Base-by-base conservation (phyloP, 176 grass and related monocot species). In the Aegilops longissima region DNA sequence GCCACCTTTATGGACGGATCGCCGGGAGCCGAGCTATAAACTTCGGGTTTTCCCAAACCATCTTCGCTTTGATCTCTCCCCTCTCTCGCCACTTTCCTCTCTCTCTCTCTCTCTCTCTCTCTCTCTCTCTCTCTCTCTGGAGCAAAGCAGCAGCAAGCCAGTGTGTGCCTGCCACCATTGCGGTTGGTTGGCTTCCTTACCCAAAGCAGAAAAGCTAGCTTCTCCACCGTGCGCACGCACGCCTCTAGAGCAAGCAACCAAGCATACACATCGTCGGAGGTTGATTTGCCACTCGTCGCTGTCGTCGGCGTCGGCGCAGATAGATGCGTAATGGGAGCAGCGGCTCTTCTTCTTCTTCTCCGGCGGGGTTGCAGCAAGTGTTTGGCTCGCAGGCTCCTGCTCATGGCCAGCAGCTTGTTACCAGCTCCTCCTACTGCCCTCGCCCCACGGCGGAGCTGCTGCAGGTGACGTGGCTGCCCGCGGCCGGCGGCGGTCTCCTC, bases 271-370 rank as follows among this genome's bases (percentile, higher is more conserved):
- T 23, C 7, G 10, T 14, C 14, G 2, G 0, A 29, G 13, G 24
- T 76, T 14, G 45, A 14, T 52, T 13, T 64, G 74, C 16, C 75
- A 25, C 14, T 74, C 70, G n/a, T 25, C 11, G 4, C 10, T 2
- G 17, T 70, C 17, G 3, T 24, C 38, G 23, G 0, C n/a, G 12
- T 24, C 31, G 7, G n/a, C 61, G 70, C 38, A 63, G 8, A 36
- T 88, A 91, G 90, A 91, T 91, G 90, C 90, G 77, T 87, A 85
- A 91, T 88, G 89, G 81, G 66, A 35, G 89, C 80, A 36, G 58
- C 84, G 11, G 67, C 25, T 36, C 72, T 58, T 20, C 6, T 6
- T 86, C 74, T 58, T 77, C 40, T 34, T 51, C 76, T 65, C 23
- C 13, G 30, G 80, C 59, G 84, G 84, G 79, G 31, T 23, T 81